A percentile compares a stretch with the other conserved stretches of the same genome.
phyloP scores from a whole-genome alignment of 179 eudicot genomes.

The Beta corolliflora region DNA sequence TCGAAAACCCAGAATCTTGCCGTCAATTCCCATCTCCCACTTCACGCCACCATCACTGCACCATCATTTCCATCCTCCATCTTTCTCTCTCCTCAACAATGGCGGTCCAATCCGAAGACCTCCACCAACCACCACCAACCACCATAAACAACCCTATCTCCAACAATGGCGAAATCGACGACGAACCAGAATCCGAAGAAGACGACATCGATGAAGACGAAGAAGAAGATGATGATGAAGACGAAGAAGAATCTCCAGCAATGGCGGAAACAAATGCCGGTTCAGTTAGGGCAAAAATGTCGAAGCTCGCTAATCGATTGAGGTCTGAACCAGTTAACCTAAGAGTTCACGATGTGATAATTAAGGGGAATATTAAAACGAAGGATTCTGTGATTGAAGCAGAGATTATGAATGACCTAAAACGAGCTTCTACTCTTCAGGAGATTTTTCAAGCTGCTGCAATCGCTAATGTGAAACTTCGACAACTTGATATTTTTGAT shows the following conservation, averaged over 20 bases:
- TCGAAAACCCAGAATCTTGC: not conserved
- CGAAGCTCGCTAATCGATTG: constrained; percentile 46
- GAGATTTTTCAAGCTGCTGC: constrained; percentile 72
- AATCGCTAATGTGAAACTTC: constrained; percentile 46
- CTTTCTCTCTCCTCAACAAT: constrained; percentile 14
- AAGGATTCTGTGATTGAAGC: constrained; percentile 69
- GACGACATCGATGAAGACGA: constrained; percentile 31
- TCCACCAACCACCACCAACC: not conserved
- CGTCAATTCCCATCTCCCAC: too few relatives aligned
- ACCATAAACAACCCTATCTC: not conserved
- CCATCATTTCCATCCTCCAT: not conserved
- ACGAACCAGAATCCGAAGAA: constrained; percentile 8
- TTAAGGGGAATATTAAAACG: constrained; percentile 78
- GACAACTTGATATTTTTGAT: constrained; percentile 62
- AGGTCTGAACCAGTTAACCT: constrained; percentile 51
- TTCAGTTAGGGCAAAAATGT: constrained; percentile 44
- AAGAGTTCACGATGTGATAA: constrained; percentile 75
- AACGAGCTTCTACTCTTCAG: constrained; percentile 50
- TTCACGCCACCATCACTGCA: not conserved
- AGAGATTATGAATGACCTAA: constrained; percentile 50
- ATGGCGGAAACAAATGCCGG: constrained; percentile 30
- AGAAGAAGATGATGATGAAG: constrained; percentile 43
- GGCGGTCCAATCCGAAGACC: constrained; percentile 6
- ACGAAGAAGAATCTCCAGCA: constrained; percentile 20
- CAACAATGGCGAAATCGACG: constrained; percentile 14